Evolutionary conservation across 371 early-diverging fungal species (phyloP), one percentile per base, ranked within the genome.

Genomic region (Choanephora cucurbitarum): DNA sequence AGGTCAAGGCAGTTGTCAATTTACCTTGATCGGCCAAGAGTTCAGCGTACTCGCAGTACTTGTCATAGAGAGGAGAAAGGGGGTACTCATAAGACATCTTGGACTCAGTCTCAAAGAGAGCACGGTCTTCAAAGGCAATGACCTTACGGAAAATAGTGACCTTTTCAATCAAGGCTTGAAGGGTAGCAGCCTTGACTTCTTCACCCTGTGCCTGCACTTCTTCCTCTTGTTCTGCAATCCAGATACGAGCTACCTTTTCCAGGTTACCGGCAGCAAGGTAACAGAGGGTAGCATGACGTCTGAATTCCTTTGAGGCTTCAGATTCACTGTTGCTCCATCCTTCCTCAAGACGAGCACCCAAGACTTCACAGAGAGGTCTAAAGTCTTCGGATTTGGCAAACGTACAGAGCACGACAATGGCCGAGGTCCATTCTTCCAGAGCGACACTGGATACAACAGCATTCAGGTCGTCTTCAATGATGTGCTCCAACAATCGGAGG

Each of bases 141-240:
- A 95, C 97, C 58, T 88, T 89, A 34, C 93, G 82, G 84, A 94
- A 93, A 15, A 97, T 87, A 9, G 93, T 84, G 17, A 95, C 87
- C 75, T 94, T 94, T 68, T 96, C 96, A 41, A 97, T 84, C 43
- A 96, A 71, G 39, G 80, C 67, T 49, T 96, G 96, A 39, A 96
- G 72, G 43, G 67, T 73, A 17, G 72, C 56, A 14, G 56, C 52
- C 5, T 60, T 55, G 10, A 44, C 42, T 21, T 55, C 43, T 8
- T 56, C 60, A 18, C 40, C 39, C n/a, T 59, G 54, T 23, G 60
- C 37, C 39, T 75, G 47, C 13, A 78, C 78, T 49, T 72, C 69
- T 48, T 75, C 70, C 41, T 75, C 70, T 44, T 73, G 77, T 37
- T 77, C 73, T 1, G 62, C 49, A 57, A 90, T 85, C 98, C 98